These are phyloP conservation scores for Exophiala sp. DNA, from an alignment of 2,329 filamentous ascomycete species.

Conservation along the genomic window DNA sequence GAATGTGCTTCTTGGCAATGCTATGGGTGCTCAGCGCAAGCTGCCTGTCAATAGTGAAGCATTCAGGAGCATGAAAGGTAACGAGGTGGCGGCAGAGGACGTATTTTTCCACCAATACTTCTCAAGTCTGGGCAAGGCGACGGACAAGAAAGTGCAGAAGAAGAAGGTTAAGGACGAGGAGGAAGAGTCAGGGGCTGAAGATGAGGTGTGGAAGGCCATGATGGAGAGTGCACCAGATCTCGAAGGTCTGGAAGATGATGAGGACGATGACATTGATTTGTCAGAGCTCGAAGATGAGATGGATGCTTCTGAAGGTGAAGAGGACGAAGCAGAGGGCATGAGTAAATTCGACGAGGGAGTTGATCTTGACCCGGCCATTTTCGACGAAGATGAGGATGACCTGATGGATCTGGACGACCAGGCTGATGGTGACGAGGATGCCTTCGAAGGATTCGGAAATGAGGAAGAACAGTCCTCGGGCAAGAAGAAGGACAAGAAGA, in stretches of 20 bases:
- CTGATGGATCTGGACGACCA: slow-evolving; percentile 48
- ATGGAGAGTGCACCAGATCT: slow-evolving; percentile 76
- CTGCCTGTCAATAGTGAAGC: slow-evolving; percentile 73
- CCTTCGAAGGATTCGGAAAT: slow-evolving; percentile 16
- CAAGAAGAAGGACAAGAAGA: slow-evolving; percentile 35
- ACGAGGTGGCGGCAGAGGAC: slow-evolving; percentile 84
- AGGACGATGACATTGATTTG: slow-evolving; percentile 52
- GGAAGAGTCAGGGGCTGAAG: slow-evolving; percentile 61
- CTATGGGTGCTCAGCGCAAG: slow-evolving; percentile 54
- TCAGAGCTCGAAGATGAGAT: slow-evolving; percentile 52
- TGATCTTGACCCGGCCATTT: slow-evolving; percentile 26
- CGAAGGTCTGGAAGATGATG: slow-evolving; percentile 61
- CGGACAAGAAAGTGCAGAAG: slow-evolving; percentile 43
- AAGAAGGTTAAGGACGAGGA: slow-evolving; percentile 49
- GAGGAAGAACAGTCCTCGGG: neutral
- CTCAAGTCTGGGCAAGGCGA: slow-evolving; percentile 65
- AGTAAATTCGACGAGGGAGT: slow-evolving; percentile 39
- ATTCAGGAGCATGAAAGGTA: slow-evolving; percentile 89
- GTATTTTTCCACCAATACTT: slow-evolving; percentile 99
- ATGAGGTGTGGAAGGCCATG: slow-evolving; percentile 89
- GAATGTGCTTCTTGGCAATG: slow-evolving; percentile 59
- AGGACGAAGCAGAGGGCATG: slow-evolving; percentile 44
- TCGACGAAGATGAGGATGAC: slow-evolving; percentile 52
- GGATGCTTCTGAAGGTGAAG: slow-evolving; percentile 44
- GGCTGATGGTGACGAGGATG: slow-evolving; percentile 28